Evolutionary conservation across 139 green algal genomes (phyloP), one percentile per base, ranked within the genome.

Genomic region (Tetradesmus obliquus): DNA sequence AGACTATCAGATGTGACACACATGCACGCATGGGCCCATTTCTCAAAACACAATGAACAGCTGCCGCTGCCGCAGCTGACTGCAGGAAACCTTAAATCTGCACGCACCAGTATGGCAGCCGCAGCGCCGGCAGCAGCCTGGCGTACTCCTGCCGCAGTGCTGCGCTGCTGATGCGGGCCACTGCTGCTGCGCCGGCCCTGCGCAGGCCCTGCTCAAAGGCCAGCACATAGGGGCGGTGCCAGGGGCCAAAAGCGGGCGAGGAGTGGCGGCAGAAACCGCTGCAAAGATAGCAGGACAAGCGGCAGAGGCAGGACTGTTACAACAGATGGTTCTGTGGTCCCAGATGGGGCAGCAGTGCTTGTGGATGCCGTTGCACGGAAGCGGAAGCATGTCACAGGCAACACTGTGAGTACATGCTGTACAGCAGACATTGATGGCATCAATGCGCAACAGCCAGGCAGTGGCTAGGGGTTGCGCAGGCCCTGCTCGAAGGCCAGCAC

Each of bases 181-280:
- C 84, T 79, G 58, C 84, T 55, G 58, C 15, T 55, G 32, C 12
- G 8, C 58, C 84, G 1, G 84, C 57, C 9, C 2, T 20, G 12
- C n/a, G 57, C 84, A 88, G 55, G n/a, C 57, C 84, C 57, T 80
- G 53, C 57, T 88, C 84, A 79, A 88, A 88, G 13, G n/a, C 24
- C 4, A 24, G 24, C n/a, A 80, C 2, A 9, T 88, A 88, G 20
- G 84, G 57, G 12, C 84, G 55, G 84, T 88, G 84, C 84, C 84
- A 88, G 6, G 84, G 84, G 3, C 84, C 84, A 79, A 88, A 88
- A 1, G 17, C 53, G 19, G 82, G 54, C 2, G 19, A 45, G 6
- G 0, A 19, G 82, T 87, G 82, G 19, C 54, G 53, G 82, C 82
- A 87, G 55, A 87, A 87, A 17, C 82, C 82, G 17, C 82, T 87